Evolutionary conservation across 1,139 yeast species (phyloP).

Genomic region (Nakaseomyces bracarensis): DNA sequence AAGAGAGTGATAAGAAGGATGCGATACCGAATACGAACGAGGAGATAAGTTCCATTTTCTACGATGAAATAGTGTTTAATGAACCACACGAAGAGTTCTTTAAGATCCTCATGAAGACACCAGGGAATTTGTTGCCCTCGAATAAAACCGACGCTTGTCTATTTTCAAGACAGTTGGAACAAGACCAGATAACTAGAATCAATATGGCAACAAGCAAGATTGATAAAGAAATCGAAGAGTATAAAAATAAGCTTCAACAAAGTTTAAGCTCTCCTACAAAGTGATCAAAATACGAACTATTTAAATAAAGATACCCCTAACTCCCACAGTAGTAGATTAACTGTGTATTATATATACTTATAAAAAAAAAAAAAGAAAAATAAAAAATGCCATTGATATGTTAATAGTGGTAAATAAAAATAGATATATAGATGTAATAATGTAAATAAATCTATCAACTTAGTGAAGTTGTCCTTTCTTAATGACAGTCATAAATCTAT

Average conservation of each 20-base stretch:
- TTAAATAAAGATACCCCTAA: too few species aligned
- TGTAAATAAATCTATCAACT: not conserved
- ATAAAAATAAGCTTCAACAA: conserved; percentile 35
- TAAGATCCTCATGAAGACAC: conserved; percentile 58
- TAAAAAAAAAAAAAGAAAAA: too few species aligned
- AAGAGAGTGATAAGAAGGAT: conserved; percentile 17
- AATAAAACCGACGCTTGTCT: conserved; percentile 39
- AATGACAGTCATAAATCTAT: conserved; percentile 17
- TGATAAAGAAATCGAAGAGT: conserved; percentile 46
- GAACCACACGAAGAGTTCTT: conserved; percentile 92
- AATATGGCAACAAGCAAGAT: conserved; percentile 60
- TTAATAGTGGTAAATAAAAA: not conserved
- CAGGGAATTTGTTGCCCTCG: conserved; percentile 67
- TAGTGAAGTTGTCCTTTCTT: not conserved
- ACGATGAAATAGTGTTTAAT: conserved; percentile 87
- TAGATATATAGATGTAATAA: not conserved
- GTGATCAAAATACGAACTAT: not conserved
- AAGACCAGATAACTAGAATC: conserved; percentile 69
- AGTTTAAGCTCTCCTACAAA: not conserved
- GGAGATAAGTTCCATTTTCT: conserved; percentile 59
- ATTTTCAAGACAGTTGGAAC: conserved; percentile 53
- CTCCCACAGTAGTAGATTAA: too few species aligned
- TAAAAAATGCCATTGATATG: not conserved
- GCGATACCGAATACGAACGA: conserved; percentile 16
- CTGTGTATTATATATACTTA: too few species aligned